Evolutionary conservation across 768 basidiomycete species (phyloP), one percentile per base, ranked within the genome.

Genomic region (Suillus americanus): DNA sequence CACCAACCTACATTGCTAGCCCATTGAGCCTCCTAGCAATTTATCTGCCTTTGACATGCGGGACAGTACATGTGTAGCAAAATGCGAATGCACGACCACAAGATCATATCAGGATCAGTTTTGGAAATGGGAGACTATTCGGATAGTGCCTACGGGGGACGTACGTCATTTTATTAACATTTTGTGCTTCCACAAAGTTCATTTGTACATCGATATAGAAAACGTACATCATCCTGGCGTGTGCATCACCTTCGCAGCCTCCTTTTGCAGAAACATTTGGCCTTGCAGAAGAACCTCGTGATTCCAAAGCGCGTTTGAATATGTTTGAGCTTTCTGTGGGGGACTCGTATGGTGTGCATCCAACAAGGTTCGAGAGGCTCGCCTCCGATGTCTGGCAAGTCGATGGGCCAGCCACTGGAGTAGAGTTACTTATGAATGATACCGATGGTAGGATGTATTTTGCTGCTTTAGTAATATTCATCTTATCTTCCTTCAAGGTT

Each of bases 1-100:
- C 41, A 46, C 40, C 18, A 37, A 30, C 60, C 51, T 28, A 30
- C 53, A 62, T 23, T 38, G n/a, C 13, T 40, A 57, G 66, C 61
- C 66, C 60, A 68, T 50, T 12, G 38, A 38, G 61, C 25, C 14
- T 64, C 50, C 12, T 64, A 91, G 90, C 14, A 74, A 83, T 64
- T 70, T 92, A 23, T 83, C 82, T 30, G 73, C 88, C 1, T 82
- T 86, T 61, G 81, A 85, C 10, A 74, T 79, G 0, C 70, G 77
- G n/a, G 92, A 92, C 67, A 82, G 83, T 7, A 64, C 68, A 6
- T 83, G 81, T 63, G 56, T 78, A 14, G 71, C 75, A 20, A 67
- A 65, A 6, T 62, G 64, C 6, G 40, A 50, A 1, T 77, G 75
- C 40, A 56, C 1, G 46, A 65, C 62, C 18, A 6, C 30, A 41